These are phyloP conservation scores for Rosa lucieae DNA, from an alignment of 306 rosid species.

Conservation along the genomic window DNA sequence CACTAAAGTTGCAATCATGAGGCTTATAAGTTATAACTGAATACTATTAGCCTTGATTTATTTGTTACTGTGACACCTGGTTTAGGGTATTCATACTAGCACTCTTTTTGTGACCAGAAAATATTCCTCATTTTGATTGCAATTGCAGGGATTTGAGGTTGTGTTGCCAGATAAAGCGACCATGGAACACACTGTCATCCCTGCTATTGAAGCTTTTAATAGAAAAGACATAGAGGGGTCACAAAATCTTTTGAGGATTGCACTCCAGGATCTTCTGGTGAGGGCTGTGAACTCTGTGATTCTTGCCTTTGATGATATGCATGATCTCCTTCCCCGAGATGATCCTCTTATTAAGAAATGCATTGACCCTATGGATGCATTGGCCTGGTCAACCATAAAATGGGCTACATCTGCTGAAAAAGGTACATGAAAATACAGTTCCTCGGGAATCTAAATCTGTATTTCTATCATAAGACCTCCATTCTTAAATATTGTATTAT, in stretches of 20 bases:
- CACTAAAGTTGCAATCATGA: neutral
- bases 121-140: neutral
- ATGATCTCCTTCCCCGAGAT: slow-evolving; percentile 56
- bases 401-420: slow-evolving; percentile 36
- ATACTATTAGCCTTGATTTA: neutral
- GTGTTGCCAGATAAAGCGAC: slow-evolving; percentile 70
- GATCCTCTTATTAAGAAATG: slow-evolving; percentile 52
- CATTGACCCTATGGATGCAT: slow-evolving; percentile 43
- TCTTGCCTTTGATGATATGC: slow-evolving; percentile 68
- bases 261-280: slow-evolving; percentile 74
- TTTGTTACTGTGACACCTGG: neutral
- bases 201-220: slow-evolving; percentile 67
- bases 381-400: slow-evolving; percentile 42
- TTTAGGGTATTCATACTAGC: neutral
- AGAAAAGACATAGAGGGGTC: slow-evolving; percentile 80
- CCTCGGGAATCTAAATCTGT: neutral
- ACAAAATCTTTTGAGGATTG: slow-evolving; percentile 63
- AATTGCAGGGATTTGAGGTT: slow-evolving; percentile 75
- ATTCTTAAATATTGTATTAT: neutral
- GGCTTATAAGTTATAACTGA: neutral
- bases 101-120: neutral
- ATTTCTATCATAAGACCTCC: neutral
- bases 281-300: slow-evolving; percentile 63
- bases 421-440: slow-evolving; percentile 14
- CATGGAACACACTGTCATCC: slow-evolving; percentile 68